Evolutionary conservation across 371 early-diverging fungal genomes (phyloP), one percentile per base, ranked within the genome.

Genomic region (Haplosporangium sp.): DNA sequence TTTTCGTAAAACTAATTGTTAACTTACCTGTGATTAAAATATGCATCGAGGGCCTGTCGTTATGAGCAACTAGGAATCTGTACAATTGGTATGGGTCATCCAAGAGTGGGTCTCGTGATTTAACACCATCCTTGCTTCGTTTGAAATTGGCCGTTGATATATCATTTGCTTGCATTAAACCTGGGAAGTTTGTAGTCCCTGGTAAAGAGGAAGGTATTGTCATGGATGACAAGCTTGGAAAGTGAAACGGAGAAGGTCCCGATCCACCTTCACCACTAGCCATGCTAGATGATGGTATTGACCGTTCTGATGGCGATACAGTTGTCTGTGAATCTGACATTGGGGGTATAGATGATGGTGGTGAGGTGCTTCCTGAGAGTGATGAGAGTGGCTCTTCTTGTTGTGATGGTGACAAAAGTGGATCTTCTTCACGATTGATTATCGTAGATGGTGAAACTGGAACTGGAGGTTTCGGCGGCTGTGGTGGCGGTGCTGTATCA

Each of bases 31-130:
- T 74, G 38, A 79, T 74, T 56, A 79, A 37, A 13, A 79, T 45
- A 57, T 79, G 74, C 74, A 79, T 73, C 7, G 64, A 66, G 4
- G 79, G 79, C n/a, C 67, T 57, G 10, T 79, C 74, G 27, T 79
- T 79, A 17, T 79, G 79, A 13, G 71, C 79, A 17, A 79, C 79
- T 60, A 79, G 67, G 53, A 74, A 79, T 52, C 79, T 56, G 27
- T 79, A 79, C 6, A 79, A 58, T 27, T 79, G 79, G 38, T 63
- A 79, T 17, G 79, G 79, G 40, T 74, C 79, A 13, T 79, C 71
- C 35, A 79, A 45, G 4, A 79, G 3, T 0, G 67, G 39, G 40
- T 79, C 79, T 35, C 20, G 27, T 10, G 68, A 40, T n/a, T 77
- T 72, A 0, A 77, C 67, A n/a, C 79, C 79, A 1, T n/a, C 52